Percentiles rank a stretch among this genome's conserved stretches.
Conservation (phyloP, 331 rosid species). For the Telfairia occidentalis region DNA sequence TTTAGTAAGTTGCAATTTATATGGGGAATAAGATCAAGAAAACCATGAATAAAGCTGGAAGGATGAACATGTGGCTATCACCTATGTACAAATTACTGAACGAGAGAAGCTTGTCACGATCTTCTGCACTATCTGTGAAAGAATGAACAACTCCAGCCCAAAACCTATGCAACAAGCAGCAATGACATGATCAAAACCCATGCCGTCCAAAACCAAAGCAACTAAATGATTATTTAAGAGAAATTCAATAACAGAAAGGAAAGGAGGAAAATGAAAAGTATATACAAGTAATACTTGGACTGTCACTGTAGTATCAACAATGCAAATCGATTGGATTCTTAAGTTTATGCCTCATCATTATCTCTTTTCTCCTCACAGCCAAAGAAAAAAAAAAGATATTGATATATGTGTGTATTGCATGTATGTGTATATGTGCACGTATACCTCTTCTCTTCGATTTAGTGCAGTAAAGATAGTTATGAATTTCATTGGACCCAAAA, state of each 20-base stretch:
- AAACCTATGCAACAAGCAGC: conserved; percentile 42
- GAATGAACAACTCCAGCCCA: conserved; percentile 81
- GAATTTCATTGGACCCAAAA: too few relatives aligned
- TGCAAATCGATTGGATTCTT: background rate
- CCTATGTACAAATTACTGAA: conserved; percentile 69
- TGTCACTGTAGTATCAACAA: background rate
- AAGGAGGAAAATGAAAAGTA: background rate
- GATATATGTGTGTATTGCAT: background rate
- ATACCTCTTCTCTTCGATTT: background rate
- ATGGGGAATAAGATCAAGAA: conserved; percentile 9
- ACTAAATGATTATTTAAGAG: background rate
- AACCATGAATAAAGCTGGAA: background rate
- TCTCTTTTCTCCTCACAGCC: background rate
- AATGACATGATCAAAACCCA: background rate
- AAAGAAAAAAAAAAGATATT: background rate
- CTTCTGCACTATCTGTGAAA: conserved; percentile 79
- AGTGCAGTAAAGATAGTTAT: background rate
- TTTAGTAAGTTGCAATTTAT: conserved; percentile 11
- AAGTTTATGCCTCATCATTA: background rate
- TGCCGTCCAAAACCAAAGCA: background rate
- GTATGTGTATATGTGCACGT: background rate
- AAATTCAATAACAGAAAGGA: background rate
- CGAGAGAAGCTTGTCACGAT: conserved; percentile 64
- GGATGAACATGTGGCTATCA: conserved; percentile 19
- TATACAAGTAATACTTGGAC: background rate